A percentile compares a stretch with the other conserved stretches of the same genome.
phyloP scores from a whole-genome alignment of 306 rosid species.

The Cucumis hystrix region DNA sequence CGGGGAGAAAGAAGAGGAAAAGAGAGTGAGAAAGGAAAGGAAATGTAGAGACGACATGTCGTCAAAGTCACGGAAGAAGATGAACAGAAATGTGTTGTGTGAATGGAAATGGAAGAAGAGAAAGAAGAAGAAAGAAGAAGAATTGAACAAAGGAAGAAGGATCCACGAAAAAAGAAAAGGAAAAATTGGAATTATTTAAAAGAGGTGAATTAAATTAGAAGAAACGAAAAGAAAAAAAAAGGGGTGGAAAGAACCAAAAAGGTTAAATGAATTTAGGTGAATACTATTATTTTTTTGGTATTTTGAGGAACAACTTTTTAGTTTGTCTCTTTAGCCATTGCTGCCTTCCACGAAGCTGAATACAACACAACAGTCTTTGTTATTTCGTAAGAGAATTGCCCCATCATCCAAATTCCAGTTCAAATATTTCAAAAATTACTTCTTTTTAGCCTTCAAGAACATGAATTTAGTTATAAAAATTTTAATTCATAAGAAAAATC shows the following conservation, averaged over 20 bases:
- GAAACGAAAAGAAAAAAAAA: neutral
- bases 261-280: neutral
- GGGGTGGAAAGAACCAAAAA: neutral
- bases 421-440: too few species aligned
- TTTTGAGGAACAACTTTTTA: neutral
- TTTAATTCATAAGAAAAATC: too few species aligned
- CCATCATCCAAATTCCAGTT: too few species aligned
- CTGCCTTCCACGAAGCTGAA: neutral
- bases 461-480: too few species aligned
- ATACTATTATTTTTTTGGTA: neutral
- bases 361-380: neutral
- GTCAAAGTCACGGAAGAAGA: constrained; percentile 1
- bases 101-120: neutral
- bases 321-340: neutral
- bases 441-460: too few species aligned
- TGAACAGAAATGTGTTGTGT: neutral
- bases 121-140: neutral
- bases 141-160: neutral
- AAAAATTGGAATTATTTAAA: neutral
- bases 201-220: neutral
- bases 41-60: constrained; percentile 29
- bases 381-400: neutral
- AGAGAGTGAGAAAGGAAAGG: constrained; percentile 17
- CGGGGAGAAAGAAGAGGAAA: constrained; percentile 15
- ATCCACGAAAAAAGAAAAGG: neutral